Percentiles rank a stretch among this genome's conserved stretches.
Conservation (phyloP, 352 stramenopile genomes). For the Phytopythium kandeliae region DNA sequence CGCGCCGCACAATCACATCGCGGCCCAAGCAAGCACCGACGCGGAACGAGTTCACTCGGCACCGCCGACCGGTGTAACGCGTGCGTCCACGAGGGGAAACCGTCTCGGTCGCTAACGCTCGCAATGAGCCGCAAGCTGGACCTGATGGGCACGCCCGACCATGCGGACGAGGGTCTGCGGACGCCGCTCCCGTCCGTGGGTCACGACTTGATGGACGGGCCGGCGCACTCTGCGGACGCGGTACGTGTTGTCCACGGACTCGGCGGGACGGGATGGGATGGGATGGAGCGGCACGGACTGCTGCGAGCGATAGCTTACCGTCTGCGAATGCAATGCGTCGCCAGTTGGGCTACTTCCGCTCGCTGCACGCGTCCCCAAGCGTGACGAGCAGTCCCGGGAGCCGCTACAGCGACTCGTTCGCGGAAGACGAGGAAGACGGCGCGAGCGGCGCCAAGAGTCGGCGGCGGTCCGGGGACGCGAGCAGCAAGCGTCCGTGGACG, state of each 20-base stretch:
- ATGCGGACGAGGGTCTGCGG: slow-evolving; percentile 7
- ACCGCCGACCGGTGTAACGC: slow-evolving; percentile 2
- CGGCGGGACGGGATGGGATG: too few species aligned
- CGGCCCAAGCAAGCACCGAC: slow-evolving; percentile 8
- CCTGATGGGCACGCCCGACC: slow-evolving; percentile 46
- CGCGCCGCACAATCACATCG: background rate
- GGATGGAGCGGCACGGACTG: too few species aligned
- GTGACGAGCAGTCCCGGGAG: slow-evolving; percentile 20
- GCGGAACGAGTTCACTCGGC: background rate
- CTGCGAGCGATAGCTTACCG: too few species aligned
- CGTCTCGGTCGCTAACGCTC: slow-evolving; percentile 1
- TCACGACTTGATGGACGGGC: slow-evolving; percentile 26
- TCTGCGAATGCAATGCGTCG: background rate
- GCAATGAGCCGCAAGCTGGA: slow-evolving; percentile 72
- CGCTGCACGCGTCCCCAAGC: slow-evolving; percentile 11
- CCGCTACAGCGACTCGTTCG: slow-evolving; percentile 48
- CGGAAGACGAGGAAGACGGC: slow-evolving; percentile 67
- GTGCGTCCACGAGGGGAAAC: background rate
- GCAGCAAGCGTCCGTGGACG: slow-evolving; percentile 84
- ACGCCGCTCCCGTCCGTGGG: slow-evolving; percentile 7
- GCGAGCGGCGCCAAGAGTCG: slow-evolving; percentile 23
- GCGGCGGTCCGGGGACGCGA: slow-evolving; percentile 60
- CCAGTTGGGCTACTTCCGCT: slow-evolving; percentile 30
- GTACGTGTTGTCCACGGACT: background rate
- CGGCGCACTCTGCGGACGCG: background rate